Base-by-base conservation (phyloP, 139 green algal genomes). In the Volvox africanus region DNA sequence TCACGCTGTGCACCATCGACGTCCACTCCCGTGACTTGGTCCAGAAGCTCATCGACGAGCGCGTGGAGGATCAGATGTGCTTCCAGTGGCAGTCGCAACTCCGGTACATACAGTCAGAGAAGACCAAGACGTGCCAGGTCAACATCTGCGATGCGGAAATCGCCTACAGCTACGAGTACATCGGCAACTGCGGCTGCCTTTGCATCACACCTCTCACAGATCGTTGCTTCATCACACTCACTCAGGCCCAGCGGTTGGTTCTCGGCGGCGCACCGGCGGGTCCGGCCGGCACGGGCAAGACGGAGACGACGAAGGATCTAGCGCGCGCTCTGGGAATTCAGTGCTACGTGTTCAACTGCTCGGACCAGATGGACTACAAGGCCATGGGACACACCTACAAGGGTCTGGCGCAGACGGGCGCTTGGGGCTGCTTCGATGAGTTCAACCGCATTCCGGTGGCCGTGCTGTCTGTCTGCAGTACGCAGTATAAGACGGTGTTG, bases 361-460 rank as follows among this genome's bases (percentile, higher is more conserved):
- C 94, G 1, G 96, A 96, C 50, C 93, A 97, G 94, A 98, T 98
- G 96, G 96, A 98, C 94, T 98, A 97, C 91, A 95, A 96, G 90
- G 97, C 96, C 71, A 97, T 98, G 96, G 96, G 96, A 12, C 96
- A 97, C 92, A 98, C 97, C 90, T 98, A 97, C 96, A 98, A 98
- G 93, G 93, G 93, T 61, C 93, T 97, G 82, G 95, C 96, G 11
- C 96, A 96, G 30, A 96, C 94, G 2, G 96, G 96, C 82, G 96
- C 95, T 19, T 98, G 96, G 96, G 96, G 96, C 77, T 98, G 96
- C 94, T 98, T 97, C 85, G 96, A 98, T 80, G 96, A 98, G 94
- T 98, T 98, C 94, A 98, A 98, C 91, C 93, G 96, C 85, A 92
- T 97, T 80, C 94, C 97, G 61, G 95, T 95, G 33, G 96, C 96